Evolutionary conservation across 805 yeast species (phyloP), one percentile per base, ranked within the genome.

Genomic region (Zygoascus bituminiphila): DNA sequence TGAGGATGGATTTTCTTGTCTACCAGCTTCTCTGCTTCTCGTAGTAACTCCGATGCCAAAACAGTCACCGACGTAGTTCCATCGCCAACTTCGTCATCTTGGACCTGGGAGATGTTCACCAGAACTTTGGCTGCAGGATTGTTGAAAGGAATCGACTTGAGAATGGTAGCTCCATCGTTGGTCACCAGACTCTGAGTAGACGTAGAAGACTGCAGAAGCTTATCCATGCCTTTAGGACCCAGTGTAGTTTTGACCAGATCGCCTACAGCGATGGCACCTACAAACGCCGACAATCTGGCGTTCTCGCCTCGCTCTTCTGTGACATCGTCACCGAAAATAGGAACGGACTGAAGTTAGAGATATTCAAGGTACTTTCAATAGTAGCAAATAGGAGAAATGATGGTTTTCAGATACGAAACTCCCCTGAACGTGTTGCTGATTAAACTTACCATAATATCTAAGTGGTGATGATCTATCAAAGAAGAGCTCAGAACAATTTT

Each of bases 151-250:
- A 93, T 91, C 1, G 95, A 77, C 61, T 89, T 88, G 55, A 93
- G 72, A 55, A 93, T 93, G 2, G 99, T 93, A 45, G 98, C 98
- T 53, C 99, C 99, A 71, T 93, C 99, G 65, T 93, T 93, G 44
- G 99, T 93, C 35, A 93, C 89, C 62, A 89, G 62, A 2, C 93
- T 75, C 48, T 74, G 74, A 42, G 86, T 87, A 39, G 93, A 78
- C 4, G 88, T 76, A 17, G 96, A 85, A 55, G 94, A 82, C 62
- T 88, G 96, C 53, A 93, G 72, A 54, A 93, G 72, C 66, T 93
- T 93, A 67, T 93, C 99, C 98, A 93, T 91, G 54, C 99, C 99
- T 64, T 93, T 91, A 53, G 99, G 99, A 14, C 99, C 99, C 55
- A 93, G 72, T 2, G 98, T 85, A 25, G 88, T 74, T 67, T 91